phyloP scores from a whole-genome alignment of 208 protist species.

The Trichomonas vaginalis region DNA sequence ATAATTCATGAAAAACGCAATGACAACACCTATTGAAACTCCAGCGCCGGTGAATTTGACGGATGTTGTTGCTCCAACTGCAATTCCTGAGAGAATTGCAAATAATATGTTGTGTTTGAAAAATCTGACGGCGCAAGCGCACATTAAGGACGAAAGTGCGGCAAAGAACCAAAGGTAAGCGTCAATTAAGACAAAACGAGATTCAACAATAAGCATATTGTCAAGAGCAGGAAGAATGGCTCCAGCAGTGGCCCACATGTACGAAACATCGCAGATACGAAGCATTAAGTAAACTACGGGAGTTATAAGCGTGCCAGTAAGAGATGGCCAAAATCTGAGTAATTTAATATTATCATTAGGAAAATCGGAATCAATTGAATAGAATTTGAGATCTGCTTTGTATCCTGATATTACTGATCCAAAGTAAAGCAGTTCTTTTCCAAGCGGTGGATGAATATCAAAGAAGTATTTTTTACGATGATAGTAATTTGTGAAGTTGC shows the following conservation, averaged over 20 bases:
- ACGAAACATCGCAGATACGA: background rate
- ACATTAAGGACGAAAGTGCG: background rate
- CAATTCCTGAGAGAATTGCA: background rate
- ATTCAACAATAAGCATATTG: background rate
- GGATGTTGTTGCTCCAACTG: background rate
- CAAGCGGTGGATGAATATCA: slow-evolving; percentile 3
- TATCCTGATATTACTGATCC: background rate
- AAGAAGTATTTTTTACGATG: background rate
- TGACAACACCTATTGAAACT: background rate
- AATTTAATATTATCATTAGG: background rate
- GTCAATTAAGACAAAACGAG: background rate
- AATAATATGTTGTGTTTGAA: background rate
- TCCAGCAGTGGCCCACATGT: background rate
- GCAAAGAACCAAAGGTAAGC: background rate
- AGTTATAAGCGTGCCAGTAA: background rate
- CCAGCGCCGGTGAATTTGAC: background rate
- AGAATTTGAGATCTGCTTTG: background rate
- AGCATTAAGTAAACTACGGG: background rate
- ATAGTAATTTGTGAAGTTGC: slow-evolving; percentile 1
- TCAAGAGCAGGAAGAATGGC: background rate
- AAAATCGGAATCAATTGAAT: background rate
- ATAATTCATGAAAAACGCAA: background rate
- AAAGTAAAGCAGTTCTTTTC: background rate
- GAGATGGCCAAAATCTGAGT: background rate
- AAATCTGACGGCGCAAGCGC: background rate